phyloP scores from a whole-genome alignment of 2,329 filamentous ascomycete genomes.

The Nemania sp. region DNA sequence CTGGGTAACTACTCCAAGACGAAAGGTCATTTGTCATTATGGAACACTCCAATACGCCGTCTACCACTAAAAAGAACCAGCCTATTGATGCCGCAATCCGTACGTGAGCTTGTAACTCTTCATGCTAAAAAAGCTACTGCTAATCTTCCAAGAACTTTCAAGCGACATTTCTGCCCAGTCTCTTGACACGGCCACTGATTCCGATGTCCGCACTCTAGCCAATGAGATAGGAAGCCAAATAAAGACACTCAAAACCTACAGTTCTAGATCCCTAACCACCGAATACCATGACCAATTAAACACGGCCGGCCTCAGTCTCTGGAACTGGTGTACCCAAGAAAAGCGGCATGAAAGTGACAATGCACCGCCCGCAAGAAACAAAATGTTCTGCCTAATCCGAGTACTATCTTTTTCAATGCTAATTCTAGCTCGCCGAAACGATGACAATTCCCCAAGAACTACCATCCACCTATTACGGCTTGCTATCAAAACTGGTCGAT shows the following conservation, averaged over 20 bases:
- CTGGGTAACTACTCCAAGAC: neutral
- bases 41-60: constrained; percentile 26
- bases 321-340: constrained; percentile 73
- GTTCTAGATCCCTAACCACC: constrained; percentile 50
- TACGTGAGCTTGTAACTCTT: constrained; percentile 15
- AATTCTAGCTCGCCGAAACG: constrained; percentile 62
- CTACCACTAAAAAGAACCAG: constrained; percentile 22
- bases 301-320: constrained; percentile 67
- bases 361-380: constrained; percentile 43
- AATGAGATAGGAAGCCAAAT: constrained; percentile 58
- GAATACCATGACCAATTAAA: constrained; percentile 64
- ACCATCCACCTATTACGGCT: constrained; percentile 69
- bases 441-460: constrained; percentile 50
- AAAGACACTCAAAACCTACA: constrained; percentile 49
- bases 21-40: constrained; percentile 19
- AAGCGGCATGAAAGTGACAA: constrained; percentile 52
- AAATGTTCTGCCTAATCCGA: constrained; percentile 56
- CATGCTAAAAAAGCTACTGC: neutral
- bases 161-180: constrained; percentile 48
- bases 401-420: constrained; percentile 76
- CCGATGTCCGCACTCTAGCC: constrained; percentile 52
- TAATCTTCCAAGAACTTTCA: constrained; percentile 44
- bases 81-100: constrained; percentile 32
- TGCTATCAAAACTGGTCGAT: constrained; percentile 73
- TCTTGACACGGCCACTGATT: constrained; percentile 44